phyloP scores from a whole-genome alignment of 2,329 filamentous ascomycete species.

The Grosmannia huntii region DNA sequence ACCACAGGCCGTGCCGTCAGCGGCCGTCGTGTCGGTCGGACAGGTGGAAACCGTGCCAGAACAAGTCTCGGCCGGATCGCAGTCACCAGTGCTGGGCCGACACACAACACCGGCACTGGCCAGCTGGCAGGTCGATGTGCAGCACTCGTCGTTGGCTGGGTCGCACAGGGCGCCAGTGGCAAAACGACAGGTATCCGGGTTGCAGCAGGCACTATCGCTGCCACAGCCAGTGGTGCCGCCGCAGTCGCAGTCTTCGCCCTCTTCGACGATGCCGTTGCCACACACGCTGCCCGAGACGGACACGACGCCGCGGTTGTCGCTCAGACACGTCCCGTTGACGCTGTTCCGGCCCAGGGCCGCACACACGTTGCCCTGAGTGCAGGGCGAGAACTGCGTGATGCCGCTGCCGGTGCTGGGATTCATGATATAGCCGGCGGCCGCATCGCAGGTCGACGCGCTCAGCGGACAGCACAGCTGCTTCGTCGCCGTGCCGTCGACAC shows the following conservation, averaged over 20 bases:
- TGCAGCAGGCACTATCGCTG: constrained; percentile 62
- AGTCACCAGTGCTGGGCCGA: constrained; percentile 63
- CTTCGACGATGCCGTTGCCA: constrained; percentile 93
- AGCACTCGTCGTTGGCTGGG: constrained; percentile 71
- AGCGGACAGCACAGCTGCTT: constrained; percentile 67
- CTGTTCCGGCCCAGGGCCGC: constrained; percentile 66
- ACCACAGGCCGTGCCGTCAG: constrained; percentile 63
- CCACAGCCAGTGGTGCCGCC: constrained; percentile 63
- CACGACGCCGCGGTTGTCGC: constrained; percentile 71
- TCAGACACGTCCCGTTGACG: constrained; percentile 64
- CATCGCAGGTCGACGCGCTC: constrained; percentile 54
- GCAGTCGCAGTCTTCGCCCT: constrained; percentile 91
- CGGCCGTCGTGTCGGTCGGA: constrained; percentile 55
- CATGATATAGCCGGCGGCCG: constrained; percentile 78
- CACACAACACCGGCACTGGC: constrained; percentile 60
- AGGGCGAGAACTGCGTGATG: constrained; percentile 73
- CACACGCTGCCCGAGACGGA: constrained; percentile 77
- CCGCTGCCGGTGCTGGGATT: constrained; percentile 70
- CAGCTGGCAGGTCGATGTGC: constrained; percentile 53
- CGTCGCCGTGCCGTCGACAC: constrained; percentile 42
- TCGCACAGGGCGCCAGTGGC: constrained; percentile 64
- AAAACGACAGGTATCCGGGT: constrained; percentile 79
- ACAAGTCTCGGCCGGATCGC: constrained; percentile 78
- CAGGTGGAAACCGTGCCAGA: constrained; percentile 60
- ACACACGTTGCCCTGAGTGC: constrained; percentile 88